Conservation (phyloP, 768 basidiomycete genomes). For the Lactarius hengduanensis region DNA sequence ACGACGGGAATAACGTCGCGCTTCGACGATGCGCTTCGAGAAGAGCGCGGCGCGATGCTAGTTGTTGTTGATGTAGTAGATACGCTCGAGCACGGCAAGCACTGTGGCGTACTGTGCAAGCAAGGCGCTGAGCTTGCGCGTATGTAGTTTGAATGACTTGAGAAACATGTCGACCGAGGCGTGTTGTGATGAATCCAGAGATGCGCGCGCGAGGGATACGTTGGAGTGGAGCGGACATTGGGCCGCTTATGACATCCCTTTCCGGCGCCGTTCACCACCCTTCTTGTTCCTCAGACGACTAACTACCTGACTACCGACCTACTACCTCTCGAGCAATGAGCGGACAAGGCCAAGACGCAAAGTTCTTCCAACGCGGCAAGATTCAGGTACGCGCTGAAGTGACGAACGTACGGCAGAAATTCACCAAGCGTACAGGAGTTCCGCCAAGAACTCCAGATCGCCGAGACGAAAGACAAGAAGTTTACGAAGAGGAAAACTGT, state of each 20-base stretch:
- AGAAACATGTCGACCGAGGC: constrained; percentile 52
- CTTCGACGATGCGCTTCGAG: constrained; percentile 64
- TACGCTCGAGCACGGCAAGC: constrained; percentile 57
- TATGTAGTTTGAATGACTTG: constrained; percentile 55
- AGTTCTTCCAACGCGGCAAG: constrained; percentile 90
- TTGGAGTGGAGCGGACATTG: too few relatives aligned
- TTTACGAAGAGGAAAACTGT: constrained; percentile 90
- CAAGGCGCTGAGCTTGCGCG: constrained; percentile 51
- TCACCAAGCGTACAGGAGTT: constrained; percentile 60
- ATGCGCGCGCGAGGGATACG: constrained; percentile 17
- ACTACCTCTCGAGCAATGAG: constrained; percentile 37
- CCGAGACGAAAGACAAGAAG: constrained; percentile 96
- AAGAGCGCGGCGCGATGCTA: constrained; percentile 69
- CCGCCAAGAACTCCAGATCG: constrained; percentile 85
- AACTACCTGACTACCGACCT: not conserved
- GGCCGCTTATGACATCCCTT: too few relatives aligned
- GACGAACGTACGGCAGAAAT: constrained; percentile 15
- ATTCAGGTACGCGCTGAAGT: constrained; percentile 62
- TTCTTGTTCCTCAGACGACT: not conserved
- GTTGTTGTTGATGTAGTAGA: constrained; percentile 80
- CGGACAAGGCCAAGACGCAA: constrained; percentile 74
- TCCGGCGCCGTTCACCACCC: not conserved
- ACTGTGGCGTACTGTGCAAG: constrained; percentile 49
- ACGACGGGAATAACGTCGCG: constrained; percentile 50
- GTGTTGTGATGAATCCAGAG: constrained; percentile 32